phyloP scores from a whole-genome alignment of 129 eudicot species.

The Flaveria brownii region DNA sequence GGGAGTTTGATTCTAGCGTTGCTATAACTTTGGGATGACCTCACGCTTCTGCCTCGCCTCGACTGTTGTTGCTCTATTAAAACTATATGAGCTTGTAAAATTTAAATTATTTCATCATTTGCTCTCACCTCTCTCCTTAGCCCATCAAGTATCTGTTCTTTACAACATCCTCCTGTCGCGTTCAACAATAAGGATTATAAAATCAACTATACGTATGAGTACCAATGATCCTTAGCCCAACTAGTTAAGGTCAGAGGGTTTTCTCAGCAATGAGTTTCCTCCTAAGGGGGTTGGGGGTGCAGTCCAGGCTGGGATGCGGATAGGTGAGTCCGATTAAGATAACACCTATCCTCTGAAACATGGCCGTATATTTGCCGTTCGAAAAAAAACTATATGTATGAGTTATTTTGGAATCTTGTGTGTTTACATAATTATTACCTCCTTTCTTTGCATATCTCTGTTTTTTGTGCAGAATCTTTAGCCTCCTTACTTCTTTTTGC shows the following conservation, averaged over 20 bases:
- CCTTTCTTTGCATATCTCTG: constrained; percentile 24
- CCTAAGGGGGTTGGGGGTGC: no score
- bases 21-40: constrained; percentile 38
- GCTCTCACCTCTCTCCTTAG: constrained; percentile 46
- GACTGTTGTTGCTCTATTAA: constrained; percentile 53
- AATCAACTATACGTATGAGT: not conserved
- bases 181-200: not conserved
- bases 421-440: constrained; percentile 17
- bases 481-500: constrained; percentile 49
- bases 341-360: no score
- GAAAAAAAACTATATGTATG: not conserved
- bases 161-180: not conserved
- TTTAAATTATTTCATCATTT: constrained; percentile 58
- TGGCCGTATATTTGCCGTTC: no score
- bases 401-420: no score
- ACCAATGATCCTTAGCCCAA: no score
- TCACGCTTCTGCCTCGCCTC: constrained; percentile 65
- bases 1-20: constrained; percentile 4
- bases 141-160: not conserved
- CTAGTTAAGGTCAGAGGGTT: no score
- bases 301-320: no score
- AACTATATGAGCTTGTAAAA: constrained; percentile 52
- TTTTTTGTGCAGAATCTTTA: constrained; percentile 41
- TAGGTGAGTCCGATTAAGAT: no score
- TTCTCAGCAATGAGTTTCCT: no score